A percentile compares a stretch with the other conserved stretches of the same genome.
Conservation (phyloP, 345 rosid species). For the Luvunga scandens region DNA sequence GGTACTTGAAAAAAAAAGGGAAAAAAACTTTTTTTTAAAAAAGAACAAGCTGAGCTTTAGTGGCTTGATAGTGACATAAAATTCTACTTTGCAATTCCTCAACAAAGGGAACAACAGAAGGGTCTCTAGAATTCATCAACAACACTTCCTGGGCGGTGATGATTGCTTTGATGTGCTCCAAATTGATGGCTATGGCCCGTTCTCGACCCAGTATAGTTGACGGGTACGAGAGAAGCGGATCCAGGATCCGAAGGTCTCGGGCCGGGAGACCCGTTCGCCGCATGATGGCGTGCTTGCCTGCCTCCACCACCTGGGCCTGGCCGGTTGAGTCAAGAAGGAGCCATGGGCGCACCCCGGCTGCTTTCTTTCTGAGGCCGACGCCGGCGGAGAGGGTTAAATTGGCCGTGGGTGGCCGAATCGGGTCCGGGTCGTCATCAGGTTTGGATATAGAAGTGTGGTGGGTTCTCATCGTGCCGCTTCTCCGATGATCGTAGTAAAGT, state of each 20-base stretch:
- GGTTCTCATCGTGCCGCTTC: slow-evolving; percentile 29
- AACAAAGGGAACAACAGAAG: slow-evolving; percentile 73
- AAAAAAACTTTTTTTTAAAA: not conserved
- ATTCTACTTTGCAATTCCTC: slow-evolving; percentile 70
- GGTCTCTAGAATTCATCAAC: slow-evolving; percentile 78
- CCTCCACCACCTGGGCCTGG: slow-evolving; percentile 51
- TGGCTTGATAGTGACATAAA: slow-evolving; percentile 56
- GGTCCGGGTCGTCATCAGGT: slow-evolving; percentile 39
- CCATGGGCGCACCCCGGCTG: slow-evolving; percentile 67
- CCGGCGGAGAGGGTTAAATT: slow-evolving; percentile 23
- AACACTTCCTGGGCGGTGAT: slow-evolving; percentile 85
- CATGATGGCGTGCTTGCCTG: slow-evolving; percentile 87
- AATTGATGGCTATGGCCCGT: slow-evolving; percentile 79
- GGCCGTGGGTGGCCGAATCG: slow-evolving; percentile 14
- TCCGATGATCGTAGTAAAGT: too few relatives aligned
- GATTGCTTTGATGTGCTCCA: slow-evolving; percentile 94
- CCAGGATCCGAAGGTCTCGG: slow-evolving; percentile 85
- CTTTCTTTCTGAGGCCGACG: slow-evolving; percentile 55
- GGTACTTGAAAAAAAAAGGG: not conserved
- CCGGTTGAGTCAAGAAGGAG: slow-evolving; percentile 60
- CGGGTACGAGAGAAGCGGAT: slow-evolving; percentile 89
- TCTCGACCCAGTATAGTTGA: slow-evolving; percentile 87
- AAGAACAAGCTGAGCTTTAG: slow-evolving; percentile 55
- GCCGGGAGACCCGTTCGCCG: slow-evolving; percentile 90
- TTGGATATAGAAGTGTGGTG: slow-evolving; percentile 15